These are phyloP conservation scores for Tieghemostelium lacteum DNA, from an alignment of 78 protist genomes.

Conservation along the genomic window DNA sequence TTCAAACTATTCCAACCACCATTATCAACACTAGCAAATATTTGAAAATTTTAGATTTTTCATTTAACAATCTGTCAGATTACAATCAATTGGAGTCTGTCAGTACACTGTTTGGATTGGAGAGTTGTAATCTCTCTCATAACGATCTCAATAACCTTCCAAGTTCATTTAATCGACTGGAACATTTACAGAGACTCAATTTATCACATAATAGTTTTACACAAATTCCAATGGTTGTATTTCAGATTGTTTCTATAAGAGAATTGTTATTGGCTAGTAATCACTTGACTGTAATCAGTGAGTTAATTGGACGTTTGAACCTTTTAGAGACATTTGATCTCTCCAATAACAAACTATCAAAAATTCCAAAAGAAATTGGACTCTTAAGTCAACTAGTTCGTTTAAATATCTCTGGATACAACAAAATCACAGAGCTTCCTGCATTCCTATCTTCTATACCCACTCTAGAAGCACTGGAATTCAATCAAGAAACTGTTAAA, in stretches of 20 bases:
- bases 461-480: conserved; percentile 10
- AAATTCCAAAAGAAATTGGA: conserved; percentile 56
- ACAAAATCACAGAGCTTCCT: conserved; percentile 47
- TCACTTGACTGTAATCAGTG: conserved; percentile 1
- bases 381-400: neutral
- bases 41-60: conserved; percentile 49
- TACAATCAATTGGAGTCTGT: conserved; percentile 44
- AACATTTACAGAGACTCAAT: conserved; percentile 8
- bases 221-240: conserved; percentile 15
- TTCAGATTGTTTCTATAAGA: conserved; percentile 8
- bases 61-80: conserved; percentile 44
- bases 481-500: conserved; percentile 36
- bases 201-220: conserved; percentile 20
- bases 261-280: conserved; percentile 16
- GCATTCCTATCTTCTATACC: conserved; percentile 22
- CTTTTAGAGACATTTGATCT: conserved; percentile 8
- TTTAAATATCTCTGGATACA: conserved; percentile 35
- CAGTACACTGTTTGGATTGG: conserved; percentile 31
- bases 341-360: neutral
- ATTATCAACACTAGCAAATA: conserved; percentile 56
- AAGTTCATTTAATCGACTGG: conserved; percentile 30
- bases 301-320: conserved; percentile 4
- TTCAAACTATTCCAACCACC: conserved; percentile 30
- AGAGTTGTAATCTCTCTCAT: conserved; percentile 47
- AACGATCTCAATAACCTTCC: conserved; percentile 24